These are phyloP conservation scores for Penicillium olsonii DNA, from an alignment of 2,329 filamentous ascomycete species.

Conservation along the genomic window DNA sequence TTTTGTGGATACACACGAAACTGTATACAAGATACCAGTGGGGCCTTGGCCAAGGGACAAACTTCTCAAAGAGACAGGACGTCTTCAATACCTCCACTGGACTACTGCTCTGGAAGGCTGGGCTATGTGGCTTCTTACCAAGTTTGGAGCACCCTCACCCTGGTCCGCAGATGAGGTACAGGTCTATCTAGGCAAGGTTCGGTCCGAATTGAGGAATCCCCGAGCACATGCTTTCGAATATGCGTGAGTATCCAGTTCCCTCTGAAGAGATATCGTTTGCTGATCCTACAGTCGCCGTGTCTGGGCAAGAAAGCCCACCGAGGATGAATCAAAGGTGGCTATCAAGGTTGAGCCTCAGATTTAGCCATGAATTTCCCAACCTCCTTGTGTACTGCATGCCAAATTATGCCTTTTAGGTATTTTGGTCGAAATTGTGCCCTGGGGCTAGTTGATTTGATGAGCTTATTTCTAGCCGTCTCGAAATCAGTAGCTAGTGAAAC, in stretches of 20 bases:
- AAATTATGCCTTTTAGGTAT: no score
- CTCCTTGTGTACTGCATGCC: no score
- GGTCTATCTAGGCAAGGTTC: background rate
- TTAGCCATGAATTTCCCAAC: no score
- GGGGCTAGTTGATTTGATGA: no score
- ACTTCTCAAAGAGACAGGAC: slow-evolving; percentile 42
- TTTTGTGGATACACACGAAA: slow-evolving; percentile 33
- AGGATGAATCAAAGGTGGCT: no score
- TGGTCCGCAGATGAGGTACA: slow-evolving; percentile 21
- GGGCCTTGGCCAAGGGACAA: slow-evolving; percentile 34
- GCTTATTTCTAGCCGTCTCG: no score
- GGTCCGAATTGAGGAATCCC: slow-evolving; percentile 2
- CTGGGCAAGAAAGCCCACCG: slow-evolving; percentile 3
- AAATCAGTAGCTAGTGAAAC: no score
- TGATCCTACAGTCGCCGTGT: slow-evolving; percentile 2
- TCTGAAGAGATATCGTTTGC: background rate
- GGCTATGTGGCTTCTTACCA: slow-evolving; percentile 31
- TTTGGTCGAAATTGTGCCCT: no score
- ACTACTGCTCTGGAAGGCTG: slow-evolving; percentile 30
- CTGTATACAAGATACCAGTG: slow-evolving; percentile 30
- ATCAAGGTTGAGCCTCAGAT: no score
- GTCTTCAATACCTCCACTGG: slow-evolving; percentile 30
- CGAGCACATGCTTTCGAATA: slow-evolving; percentile 2
- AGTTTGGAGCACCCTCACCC: slow-evolving; percentile 23
- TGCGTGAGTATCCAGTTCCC: background rate